Evolutionary conservation across 2,329 filamentous ascomycete species (phyloP).

Genomic region (Cordyceps cateniannulata): DNA sequence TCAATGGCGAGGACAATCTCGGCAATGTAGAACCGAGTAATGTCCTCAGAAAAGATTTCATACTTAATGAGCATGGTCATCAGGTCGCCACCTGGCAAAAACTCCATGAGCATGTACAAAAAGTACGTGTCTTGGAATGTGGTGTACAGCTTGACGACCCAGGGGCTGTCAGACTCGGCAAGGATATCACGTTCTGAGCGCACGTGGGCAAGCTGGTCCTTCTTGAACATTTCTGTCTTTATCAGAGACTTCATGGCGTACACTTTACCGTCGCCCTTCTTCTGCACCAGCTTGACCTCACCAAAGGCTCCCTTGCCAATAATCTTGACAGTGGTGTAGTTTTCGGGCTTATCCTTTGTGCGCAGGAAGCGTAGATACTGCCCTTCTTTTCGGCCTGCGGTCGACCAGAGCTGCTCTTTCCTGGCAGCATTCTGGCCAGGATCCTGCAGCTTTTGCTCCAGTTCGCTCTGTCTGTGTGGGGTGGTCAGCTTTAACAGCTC

Average conservation of each 20-base stretch:
- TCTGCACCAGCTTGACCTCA: conserved; percentile 95
- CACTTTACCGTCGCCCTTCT: conserved; percentile 92
- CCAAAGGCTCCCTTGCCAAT: conserved; percentile 99
- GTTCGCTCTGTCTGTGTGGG: conserved; percentile 69
- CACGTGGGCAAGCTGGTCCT: conserved; percentile 95
- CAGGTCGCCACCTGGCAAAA: conserved; percentile 91
- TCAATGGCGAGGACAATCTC: conserved; percentile 98
- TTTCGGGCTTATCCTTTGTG: conserved; percentile 86
- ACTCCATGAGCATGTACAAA: conserved; percentile 99
- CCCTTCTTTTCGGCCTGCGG: conserved; percentile 79
- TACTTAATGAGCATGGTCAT: conserved; percentile 99
- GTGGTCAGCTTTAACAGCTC: neutral
- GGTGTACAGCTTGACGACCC: conserved; percentile 97
- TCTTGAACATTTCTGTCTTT: conserved; percentile 99
- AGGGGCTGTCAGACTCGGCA: conserved; percentile 97
- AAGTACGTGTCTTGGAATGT: conserved; percentile 97
- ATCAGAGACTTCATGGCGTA: conserved; percentile 98
- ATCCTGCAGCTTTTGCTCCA: conserved; percentile 79
- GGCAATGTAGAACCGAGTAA: conserved; percentile 98
- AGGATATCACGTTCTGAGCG: conserved; percentile 96
- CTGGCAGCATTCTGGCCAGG: conserved; percentile 66
- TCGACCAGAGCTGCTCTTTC: conserved; percentile 79
- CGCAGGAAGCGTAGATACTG: conserved; percentile 91
- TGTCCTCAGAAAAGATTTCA: conserved; percentile 98
- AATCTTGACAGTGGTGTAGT: conserved; percentile 94